Conservation (phyloP, 2,329 filamentous ascomycete species). For the Xylaria sp. region DNA sequence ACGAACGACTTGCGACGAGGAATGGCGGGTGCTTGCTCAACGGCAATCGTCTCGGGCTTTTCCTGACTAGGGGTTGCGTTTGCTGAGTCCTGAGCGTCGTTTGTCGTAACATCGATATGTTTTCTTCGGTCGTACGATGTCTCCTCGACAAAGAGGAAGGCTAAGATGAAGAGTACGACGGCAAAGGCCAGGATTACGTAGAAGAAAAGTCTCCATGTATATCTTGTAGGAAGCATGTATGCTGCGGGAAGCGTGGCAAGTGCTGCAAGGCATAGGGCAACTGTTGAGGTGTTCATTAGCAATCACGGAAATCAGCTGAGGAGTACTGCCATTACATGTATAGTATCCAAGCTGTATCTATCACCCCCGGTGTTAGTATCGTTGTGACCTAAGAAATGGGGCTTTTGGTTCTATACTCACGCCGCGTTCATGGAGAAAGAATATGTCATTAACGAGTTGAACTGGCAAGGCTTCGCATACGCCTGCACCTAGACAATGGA, state of each 20-base stretch:
- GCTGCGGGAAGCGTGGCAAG: slow-evolving; percentile 68
- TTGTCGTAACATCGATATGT: slow-evolving; percentile 12
- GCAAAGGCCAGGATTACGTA: slow-evolving; percentile 69
- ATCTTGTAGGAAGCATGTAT: slow-evolving; percentile 68
- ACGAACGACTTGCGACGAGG: slow-evolving; percentile 55
- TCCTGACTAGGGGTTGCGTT: slow-evolving; percentile 35
- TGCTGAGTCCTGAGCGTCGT: slow-evolving; percentile 11
- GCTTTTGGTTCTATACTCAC: too few species aligned
- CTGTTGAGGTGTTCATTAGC: slow-evolving; percentile 41
- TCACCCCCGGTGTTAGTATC: too few species aligned
- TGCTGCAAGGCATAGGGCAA: slow-evolving; percentile 66
- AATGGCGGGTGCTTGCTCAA: slow-evolving; percentile 39
- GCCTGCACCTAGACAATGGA: slow-evolving; percentile 56
- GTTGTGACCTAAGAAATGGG: too few species aligned
- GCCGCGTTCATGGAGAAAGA: slow-evolving; percentile 59
- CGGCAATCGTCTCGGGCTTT: slow-evolving; percentile 40
- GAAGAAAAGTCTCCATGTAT: slow-evolving; percentile 71
- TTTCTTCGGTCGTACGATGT: slow-evolving; percentile 56
- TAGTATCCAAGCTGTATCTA: slow-evolving; percentile 68
- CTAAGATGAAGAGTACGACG: slow-evolving; percentile 55
- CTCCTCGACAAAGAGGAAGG: slow-evolving; percentile 65
- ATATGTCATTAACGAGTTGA: slow-evolving; percentile 59
- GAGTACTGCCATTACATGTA: slow-evolving; percentile 54
- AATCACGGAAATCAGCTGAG: neutral
- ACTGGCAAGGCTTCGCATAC: slow-evolving; percentile 60